These are phyloP conservation scores for Acaromyces ingoldii DNA, from an alignment of 1,284 basidiomycete species.

Conservation along the genomic window DNA sequence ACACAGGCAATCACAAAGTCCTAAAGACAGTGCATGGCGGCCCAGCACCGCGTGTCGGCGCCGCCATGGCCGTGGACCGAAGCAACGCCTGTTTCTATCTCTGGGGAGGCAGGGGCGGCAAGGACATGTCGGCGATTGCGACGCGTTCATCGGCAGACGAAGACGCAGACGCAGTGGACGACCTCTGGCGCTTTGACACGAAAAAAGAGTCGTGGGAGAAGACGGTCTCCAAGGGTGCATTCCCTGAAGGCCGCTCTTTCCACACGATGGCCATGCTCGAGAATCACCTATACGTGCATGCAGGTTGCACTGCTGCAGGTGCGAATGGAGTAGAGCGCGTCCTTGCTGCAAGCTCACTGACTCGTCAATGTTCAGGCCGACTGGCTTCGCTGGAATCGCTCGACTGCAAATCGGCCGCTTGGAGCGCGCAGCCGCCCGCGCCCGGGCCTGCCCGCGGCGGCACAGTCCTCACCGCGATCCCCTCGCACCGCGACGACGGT, in stretches of 20 bases:
- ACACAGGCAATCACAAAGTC: background rate
- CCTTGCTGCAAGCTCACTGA: background rate
- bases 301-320: conserved; percentile 53
- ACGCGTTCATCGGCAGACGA: conserved; percentile 2
- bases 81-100: conserved; percentile 49
- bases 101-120: conserved; percentile 56
- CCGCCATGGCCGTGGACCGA: conserved; percentile 34
- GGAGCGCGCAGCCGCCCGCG: conserved; percentile 52
- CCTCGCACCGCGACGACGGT: conserved; percentile 6
- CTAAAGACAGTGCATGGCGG: background rate
- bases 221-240: conserved; percentile 19
- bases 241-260: conserved; percentile 46
- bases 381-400: conserved; percentile 47
- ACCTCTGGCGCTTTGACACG: conserved; percentile 24
- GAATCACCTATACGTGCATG: conserved; percentile 54
- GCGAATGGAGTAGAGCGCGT: background rate
- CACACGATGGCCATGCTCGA: conserved; percentile 41
- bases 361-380: background rate
- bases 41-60: conserved; percentile 53
- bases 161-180: background rate
- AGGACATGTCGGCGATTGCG: conserved; percentile 52
- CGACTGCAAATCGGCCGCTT: conserved; percentile 44
- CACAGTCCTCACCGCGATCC: conserved; percentile 40
- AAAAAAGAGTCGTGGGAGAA: conserved; percentile 34
- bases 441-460: conserved; percentile 54